Conservation (phyloP, 306 rosid genomes). For the Biancaea sappan region DNA sequence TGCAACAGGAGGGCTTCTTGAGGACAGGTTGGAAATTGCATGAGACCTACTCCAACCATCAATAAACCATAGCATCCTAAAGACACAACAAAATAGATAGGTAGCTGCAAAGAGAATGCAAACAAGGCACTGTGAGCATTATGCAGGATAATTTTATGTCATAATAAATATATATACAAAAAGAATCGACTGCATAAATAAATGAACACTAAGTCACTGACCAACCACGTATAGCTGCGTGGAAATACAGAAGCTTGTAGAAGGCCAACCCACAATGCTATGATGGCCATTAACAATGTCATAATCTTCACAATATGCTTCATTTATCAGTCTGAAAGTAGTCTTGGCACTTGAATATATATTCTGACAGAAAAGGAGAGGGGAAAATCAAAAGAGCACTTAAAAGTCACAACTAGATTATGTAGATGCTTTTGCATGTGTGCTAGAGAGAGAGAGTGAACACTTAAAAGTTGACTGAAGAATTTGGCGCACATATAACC, state of each 20-base stretch:
- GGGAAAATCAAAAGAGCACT: neutral
- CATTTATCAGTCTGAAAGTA: slow-evolving; percentile 50
- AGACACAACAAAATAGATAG: slow-evolving; percentile 73
- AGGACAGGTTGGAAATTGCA: slow-evolving; percentile 88
- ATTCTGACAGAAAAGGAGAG: neutral
- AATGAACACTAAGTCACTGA: slow-evolving; percentile 60
- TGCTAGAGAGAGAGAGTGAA: neutral
- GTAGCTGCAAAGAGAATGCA: slow-evolving; percentile 57
- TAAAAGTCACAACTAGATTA: neutral
- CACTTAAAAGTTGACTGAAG: neutral
- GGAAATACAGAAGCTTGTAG: slow-evolving; percentile 59
- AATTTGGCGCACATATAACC: neutral
- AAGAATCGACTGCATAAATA: slow-evolving; percentile 14
- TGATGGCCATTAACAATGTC: slow-evolving; percentile 57
- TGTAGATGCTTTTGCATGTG: neutral
- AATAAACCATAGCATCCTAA: slow-evolving; percentile 92
- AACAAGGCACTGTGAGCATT: slow-evolving; percentile 33
- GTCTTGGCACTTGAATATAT: neutral
- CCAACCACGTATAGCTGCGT: slow-evolving; percentile 74
- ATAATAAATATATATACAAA: neutral
- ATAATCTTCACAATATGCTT: slow-evolving; percentile 82
- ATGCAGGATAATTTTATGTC: slow-evolving; percentile 1
- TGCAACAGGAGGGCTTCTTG: slow-evolving; percentile 71
- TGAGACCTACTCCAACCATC: slow-evolving; percentile 92
- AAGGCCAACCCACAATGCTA: slow-evolving; percentile 83